phyloP scores from a whole-genome alignment of 208 protist species.

The Trypanosoma platydactyli region DNA sequence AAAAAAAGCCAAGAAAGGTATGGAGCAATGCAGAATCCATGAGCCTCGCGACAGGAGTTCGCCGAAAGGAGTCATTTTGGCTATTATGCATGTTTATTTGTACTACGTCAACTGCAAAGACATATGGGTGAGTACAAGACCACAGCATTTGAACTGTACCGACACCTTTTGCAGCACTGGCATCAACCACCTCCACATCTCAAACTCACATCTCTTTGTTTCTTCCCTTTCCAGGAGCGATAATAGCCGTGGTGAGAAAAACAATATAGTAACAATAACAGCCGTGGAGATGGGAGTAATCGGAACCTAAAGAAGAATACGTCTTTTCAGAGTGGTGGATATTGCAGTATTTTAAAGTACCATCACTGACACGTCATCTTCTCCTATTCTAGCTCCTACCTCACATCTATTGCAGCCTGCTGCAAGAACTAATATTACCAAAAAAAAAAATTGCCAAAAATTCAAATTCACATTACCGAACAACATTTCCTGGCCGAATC shows the following conservation, averaged over 20 bases:
- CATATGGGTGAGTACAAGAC: background rate
- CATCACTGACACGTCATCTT: background rate
- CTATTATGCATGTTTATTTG: no score
- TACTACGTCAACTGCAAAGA: no score
- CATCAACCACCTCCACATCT: background rate
- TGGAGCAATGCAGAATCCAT: no score
- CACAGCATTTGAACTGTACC: background rate
- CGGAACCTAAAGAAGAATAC: no score
- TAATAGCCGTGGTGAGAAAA: background rate
- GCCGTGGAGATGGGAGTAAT: background rate
- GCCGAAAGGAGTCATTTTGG: no score
- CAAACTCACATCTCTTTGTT: background rate
- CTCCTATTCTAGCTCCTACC: no score
- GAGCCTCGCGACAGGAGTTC: no score
- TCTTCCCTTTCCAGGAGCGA: no score
- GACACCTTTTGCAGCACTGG: conserved; percentile 1
- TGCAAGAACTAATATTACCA: no score
- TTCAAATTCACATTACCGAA: conserved; percentile 12
- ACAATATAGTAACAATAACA: conserved; percentile 5
- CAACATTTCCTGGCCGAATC: conserved; percentile 6
- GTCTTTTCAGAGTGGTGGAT: no score
- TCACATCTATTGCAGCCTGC: background rate
- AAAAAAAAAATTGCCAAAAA: background rate
- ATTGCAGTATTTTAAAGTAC: no score
- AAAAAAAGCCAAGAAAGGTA: no score